phyloP scores from a whole-genome alignment of 1,284 basidiomycete species.

The Trametes sp. region DNA sequence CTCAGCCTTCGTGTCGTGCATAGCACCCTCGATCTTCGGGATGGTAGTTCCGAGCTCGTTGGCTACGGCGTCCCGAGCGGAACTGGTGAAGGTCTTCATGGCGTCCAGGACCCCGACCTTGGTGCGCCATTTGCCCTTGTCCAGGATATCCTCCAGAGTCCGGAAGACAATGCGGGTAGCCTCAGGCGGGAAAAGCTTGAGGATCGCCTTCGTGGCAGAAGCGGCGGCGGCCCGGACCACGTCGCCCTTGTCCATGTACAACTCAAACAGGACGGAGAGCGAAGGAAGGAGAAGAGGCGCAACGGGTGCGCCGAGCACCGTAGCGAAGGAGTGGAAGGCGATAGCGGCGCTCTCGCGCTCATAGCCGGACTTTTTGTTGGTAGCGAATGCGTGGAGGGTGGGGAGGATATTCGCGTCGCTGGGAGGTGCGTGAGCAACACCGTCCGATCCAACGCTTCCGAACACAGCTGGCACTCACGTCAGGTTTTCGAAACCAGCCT shows the following conservation, averaged over 20 bases:
- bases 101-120: slow-evolving; percentile 96
- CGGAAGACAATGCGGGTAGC: slow-evolving; percentile 81
- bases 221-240: slow-evolving; percentile 88
- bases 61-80: slow-evolving; percentile 85
- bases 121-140: slow-evolving; percentile 92
- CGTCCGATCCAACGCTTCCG: background rate
- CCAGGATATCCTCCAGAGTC: slow-evolving; percentile 76
- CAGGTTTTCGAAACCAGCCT: slow-evolving; percentile 67
- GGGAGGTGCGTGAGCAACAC: slow-evolving; percentile 24
- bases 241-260: slow-evolving; percentile 95
- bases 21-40: slow-evolving; percentile 88
- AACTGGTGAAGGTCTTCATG: slow-evolving; percentile 75
- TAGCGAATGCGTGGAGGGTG: slow-evolving; percentile 75
- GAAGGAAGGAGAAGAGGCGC: slow-evolving; percentile 87
- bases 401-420: slow-evolving; percentile 72
- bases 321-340: slow-evolving; percentile 82
- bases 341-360: slow-evolving; percentile 94
- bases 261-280: slow-evolving; percentile 82
- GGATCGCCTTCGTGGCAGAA: slow-evolving; percentile 84
- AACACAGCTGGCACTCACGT: slow-evolving; percentile 50
- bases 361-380: slow-evolving; percentile 90
- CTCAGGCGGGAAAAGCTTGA: slow-evolving; percentile 88
- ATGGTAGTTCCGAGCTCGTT: slow-evolving; percentile 85
- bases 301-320: slow-evolving; percentile 74
- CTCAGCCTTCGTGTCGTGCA: slow-evolving; percentile 98